A percentile compares a stretch with the other conserved stretches of the same genome.
Evolutionary conservation across 257 asterid genomes (phyloP).

Genomic region (Asclepias syriaca): DNA sequence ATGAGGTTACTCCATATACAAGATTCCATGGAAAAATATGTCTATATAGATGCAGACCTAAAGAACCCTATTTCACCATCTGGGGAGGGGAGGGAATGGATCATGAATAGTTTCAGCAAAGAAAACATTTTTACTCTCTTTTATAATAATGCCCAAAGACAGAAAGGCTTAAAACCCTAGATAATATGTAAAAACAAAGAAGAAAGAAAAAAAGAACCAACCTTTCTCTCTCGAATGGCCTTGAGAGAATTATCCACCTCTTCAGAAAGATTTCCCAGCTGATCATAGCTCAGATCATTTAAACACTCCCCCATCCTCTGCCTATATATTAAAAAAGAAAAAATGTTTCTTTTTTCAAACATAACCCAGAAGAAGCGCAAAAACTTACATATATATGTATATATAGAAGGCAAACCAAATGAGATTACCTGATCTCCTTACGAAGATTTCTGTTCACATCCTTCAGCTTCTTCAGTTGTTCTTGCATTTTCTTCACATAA

Average conservation of each 20-base stretch:
- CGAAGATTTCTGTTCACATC: constrained; percentile 72
- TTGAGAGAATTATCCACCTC: constrained; percentile 37
- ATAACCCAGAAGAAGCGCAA: neutral
- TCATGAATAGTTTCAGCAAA: neutral
- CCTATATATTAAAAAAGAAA: constrained; percentile 13
- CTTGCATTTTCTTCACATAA: constrained; percentile 72
- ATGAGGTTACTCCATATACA: neutral
- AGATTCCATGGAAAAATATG: neutral
- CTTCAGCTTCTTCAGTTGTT: constrained; percentile 70
- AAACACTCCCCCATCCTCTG: constrained; percentile 46
- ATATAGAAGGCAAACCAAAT: too few relatives aligned
- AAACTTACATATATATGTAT: too few relatives aligned
- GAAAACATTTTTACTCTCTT: neutral
- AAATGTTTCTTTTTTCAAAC: neutral
- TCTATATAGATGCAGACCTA: neutral
- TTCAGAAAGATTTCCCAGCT: constrained; percentile 26
- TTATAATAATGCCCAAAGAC: neutral
- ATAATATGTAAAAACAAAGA: neutral
- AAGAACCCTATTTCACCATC: neutral
- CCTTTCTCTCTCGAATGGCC: constrained; percentile 45
- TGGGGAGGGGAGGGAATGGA: neutral
- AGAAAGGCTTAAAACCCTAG: neutral
- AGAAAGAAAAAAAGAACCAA: neutral
- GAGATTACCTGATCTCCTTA: constrained; percentile 67
- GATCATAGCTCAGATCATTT: constrained; percentile 34